These are phyloP conservation scores for Calonectria pteridis DNA, from an alignment of 2,329 filamentous ascomycete genomes.

Conservation along the genomic window DNA sequence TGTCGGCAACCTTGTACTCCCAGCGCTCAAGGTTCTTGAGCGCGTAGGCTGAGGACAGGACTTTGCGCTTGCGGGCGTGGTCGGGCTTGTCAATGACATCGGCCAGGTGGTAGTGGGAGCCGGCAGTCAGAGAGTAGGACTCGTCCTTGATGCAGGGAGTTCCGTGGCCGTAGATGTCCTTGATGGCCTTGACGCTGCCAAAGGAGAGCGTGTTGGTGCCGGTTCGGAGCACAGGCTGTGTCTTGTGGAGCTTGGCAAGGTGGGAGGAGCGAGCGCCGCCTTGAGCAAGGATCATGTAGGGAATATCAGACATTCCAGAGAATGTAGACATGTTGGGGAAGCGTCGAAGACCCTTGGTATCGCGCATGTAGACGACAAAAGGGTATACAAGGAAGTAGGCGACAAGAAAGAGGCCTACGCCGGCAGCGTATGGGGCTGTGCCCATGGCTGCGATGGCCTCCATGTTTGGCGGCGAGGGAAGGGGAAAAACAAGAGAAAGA, in stretches of 20 bases:
- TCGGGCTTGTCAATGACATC: constrained; percentile 66
- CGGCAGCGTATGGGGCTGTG: constrained; percentile 33
- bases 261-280: constrained; percentile 58
- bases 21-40: constrained; percentile 66
- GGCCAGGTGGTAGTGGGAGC: constrained; percentile 63
- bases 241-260: constrained; percentile 61
- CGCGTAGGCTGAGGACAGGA: constrained; percentile 64
- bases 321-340: constrained; percentile 38
- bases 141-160: constrained; percentile 63
- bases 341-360: constrained; percentile 52
- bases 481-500: not conserved
- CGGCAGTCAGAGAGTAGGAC: constrained; percentile 58
- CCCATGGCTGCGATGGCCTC: constrained; percentile 23
- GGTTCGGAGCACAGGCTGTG: constrained; percentile 47
- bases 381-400: constrained; percentile 33
- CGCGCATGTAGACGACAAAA: constrained; percentile 24
- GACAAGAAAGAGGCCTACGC: constrained; percentile 18
- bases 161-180: constrained; percentile 58
- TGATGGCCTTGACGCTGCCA: constrained; percentile 39
- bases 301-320: constrained; percentile 35
- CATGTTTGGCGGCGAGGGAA: not conserved
- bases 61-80: constrained; percentile 63
- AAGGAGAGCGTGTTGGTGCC: constrained; percentile 44
- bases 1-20: constrained; percentile 68
- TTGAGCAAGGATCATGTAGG: constrained; percentile 38